Evolutionary conservation across 148 eudicot genomes (phyloP), one percentile per base, ranked within the genome.

Genomic region (Cornus controversa): DNA sequence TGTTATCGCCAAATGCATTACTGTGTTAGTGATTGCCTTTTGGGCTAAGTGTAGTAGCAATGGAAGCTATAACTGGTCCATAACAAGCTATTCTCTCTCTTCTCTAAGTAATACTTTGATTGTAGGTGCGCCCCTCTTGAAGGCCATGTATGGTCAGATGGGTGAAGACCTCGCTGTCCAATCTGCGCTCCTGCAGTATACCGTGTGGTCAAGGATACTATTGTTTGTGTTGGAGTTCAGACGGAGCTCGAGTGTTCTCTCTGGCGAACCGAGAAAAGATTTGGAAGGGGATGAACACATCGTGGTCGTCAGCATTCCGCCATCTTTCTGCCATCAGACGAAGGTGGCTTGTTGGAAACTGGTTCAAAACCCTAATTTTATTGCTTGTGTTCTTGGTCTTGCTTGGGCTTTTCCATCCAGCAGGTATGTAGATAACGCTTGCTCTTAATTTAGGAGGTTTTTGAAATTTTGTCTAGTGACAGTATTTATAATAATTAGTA

Each of bases 361-460:
- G 7, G 87, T 89, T 60, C 70, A 54, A 69, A 92, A 94, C 62
- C 97, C 98, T 5, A 94, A 94, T 65, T 78, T 85, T 23, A 90
- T 89, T 75, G 91, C 94, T 62, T 94, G 98, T 77, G 23, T 92
- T 22, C 13, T 92, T 37, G 98, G 98, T 45, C 66, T 94, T 70
- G 66, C 81, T 72, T 94, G 98, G 98, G 93, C 97, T 9, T 79
- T 83, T 67, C 6, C 90, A 27, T 80, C 97, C 6, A 87, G 85
- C 83, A 92, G 91, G 98, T 31, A 31, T 31, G 34, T 31, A n/a
- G n/a, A n/a, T n/a, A n/a, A n/a, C n/a, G n/a, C n/a, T n/a, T n/a
- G n/a, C n/a, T n/a, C n/a, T n/a, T n/a, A n/a, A n/a, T n/a, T n/a
- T n/a, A n/a, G n/a, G n/a, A n/a, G n/a, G n/a, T n/a, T n/a, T n/a